Evolutionary conservation across 179 eudicot species (phyloP), one percentile per base, ranked within the genome.

Genomic region (Dionaea muscipula): DNA sequence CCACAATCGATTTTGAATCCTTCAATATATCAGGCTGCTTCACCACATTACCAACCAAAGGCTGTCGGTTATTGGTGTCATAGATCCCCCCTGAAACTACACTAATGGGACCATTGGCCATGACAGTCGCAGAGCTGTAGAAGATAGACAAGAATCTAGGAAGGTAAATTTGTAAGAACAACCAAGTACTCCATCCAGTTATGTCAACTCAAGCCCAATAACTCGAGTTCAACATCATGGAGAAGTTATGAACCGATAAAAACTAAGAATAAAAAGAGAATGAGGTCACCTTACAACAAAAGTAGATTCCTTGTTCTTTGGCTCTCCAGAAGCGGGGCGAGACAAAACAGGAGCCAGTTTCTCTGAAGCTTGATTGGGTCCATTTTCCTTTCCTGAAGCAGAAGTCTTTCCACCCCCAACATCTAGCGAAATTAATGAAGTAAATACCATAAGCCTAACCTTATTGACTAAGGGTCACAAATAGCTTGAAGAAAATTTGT

Each of bases 371-470:
- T 74, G 76, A 71, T 55, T 65, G 43, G 61, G 23, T 53, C 74
- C 79, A 67, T 73, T 81, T 68, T 75, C 88, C 72, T 76, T 77
- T 55, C 39, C 71, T 47, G 64, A 59, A 61, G 63, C 56, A 53
- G 60, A 60, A 46, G 51, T 71, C 64, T 66, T 77, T 50, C 79
- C 81, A 50, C 78, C 78, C 67, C 70, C 64, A 66, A 62, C 67
- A 77, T 77, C 95, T 79, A 70, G 46, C 12, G 40, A 52, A 55
- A 60, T 36, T 40, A 35, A 50, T 47, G 21, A 33, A 48, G 26
- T 27, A 21, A 56, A 14, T 2, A 18, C 8, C 40, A 39, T 27
- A 28, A 41, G 20, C 27, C 33, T 14, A 8, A 36, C 44, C 26
- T 44, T 24, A 22, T 43, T 55, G 44, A 36, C 44, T 16, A 36